Percentiles rank a stretch among this genome's conserved stretches.
phyloP scores from a whole-genome alignment of 345 rosid species.

The Murraya koenigii region DNA sequence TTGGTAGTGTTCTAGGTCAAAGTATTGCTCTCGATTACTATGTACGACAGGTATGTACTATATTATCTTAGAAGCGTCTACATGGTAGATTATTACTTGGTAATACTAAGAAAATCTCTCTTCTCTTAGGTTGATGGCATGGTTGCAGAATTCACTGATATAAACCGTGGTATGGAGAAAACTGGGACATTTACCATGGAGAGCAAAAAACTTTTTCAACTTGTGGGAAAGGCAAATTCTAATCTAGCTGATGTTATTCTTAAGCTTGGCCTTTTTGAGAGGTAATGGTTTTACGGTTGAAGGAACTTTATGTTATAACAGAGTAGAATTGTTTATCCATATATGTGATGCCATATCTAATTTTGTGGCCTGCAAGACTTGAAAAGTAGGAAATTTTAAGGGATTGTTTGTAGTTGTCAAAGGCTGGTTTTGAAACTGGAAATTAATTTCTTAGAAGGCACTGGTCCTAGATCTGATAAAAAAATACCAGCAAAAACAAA shows the following conservation, averaged over 20 bases:
- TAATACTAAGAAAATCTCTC: not conserved
- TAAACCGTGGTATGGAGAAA: constrained; percentile 91
- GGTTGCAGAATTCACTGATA: constrained; percentile 97
- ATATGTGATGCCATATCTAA: no score
- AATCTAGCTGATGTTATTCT: constrained; percentile 94
- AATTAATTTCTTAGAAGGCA: not conserved
- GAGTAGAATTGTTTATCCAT: no score
- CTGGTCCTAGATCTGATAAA: not conserved
- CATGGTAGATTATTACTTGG: not conserved
- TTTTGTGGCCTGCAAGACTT: not conserved
- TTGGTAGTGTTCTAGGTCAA: constrained; percentile 96
- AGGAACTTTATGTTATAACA: not conserved
- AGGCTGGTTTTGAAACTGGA: not conserved
- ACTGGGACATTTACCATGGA: constrained; percentile 96
- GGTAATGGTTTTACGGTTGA: constrained; percentile 40
- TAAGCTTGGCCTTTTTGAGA: constrained; percentile 96
- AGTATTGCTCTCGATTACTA: constrained; percentile 97
- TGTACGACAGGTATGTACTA: constrained; percentile 77
- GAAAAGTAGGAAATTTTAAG: not conserved
- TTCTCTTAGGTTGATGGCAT: constrained; percentile 83
- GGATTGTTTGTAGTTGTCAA: not conserved
- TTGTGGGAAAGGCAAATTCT: constrained; percentile 94
- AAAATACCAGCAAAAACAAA: not conserved
- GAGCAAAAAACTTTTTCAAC: constrained; percentile 88
- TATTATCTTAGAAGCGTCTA: not conserved